Evolutionary conservation across 805 yeast species (phyloP), one percentile per base, ranked within the genome.

Genomic region (Zygosaccharomyces pseudorouxii): DNA sequence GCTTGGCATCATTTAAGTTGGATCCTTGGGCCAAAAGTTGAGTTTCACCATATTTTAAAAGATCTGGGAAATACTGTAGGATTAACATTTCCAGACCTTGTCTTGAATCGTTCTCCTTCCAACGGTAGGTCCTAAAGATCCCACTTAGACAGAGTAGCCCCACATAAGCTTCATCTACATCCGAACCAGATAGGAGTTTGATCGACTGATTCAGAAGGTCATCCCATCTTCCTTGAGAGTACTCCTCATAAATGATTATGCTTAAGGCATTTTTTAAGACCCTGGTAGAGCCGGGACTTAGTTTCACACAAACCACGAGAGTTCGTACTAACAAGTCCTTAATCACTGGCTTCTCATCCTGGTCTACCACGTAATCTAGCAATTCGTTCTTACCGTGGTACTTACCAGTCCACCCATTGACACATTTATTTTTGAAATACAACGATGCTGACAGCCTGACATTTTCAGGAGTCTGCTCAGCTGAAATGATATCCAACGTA

Each of bases 371-470:
- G 25, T 54, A 50, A 5, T 64, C 60, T 8, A 57, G 43, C 8
- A 60, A 50, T n/a, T 57, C 60, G n/a, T 63, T 72, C 10, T 57
- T 62, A 12, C 63, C 50, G 20, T 27, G 23, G n/a, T 43, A 37
- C 8, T 54, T 54, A 10, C 65, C 54, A 41, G 53, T 60, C 97
- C 97, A 90, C 45, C 78, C 74, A 31, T 78, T 74, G 12, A 74
- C 70, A 19, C 89, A 74, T 48, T 81, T 75, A 65, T 92, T 90
- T 64, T 92, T 92, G 65, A 89, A 79, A 65, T 80, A 88, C 4
- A 92, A 82, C 0, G 93, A 89, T 2, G 95, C 84, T 10, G 95
- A 86, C 42, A 80, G 71, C 56, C 82, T 77, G 43, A 85, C 74
- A 20, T 73, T 77, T 2, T 68, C 66, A 5, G 79, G 71, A 12